Evolutionary conservation across 768 basidiomycete species (phyloP).

Genomic region (Trametes meyenii): DNA sequence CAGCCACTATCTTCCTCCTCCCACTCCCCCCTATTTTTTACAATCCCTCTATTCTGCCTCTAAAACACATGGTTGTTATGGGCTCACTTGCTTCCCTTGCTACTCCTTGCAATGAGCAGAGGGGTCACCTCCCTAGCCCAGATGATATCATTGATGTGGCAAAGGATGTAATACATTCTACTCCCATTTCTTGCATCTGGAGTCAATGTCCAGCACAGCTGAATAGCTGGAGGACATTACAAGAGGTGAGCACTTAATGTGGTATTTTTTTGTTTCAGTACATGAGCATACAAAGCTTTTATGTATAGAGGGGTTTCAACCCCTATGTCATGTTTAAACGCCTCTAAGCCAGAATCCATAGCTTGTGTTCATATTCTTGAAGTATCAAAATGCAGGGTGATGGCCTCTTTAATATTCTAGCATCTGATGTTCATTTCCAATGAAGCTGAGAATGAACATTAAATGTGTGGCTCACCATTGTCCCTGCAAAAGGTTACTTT

Average conservation of each 20-base stretch:
- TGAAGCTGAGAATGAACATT: too few relatives aligned
- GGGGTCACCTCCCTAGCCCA: neutral
- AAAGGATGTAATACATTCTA: constrained; percentile 10
- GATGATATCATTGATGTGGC: constrained; percentile 13
- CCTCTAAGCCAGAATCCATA: too few relatives aligned
- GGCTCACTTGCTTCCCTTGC: neutral
- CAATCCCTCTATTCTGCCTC: too few relatives aligned
- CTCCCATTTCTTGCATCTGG: constrained; percentile 21
- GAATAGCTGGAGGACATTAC: constrained; percentile 23
- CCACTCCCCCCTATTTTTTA: too few relatives aligned
- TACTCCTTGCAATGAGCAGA: neutral
- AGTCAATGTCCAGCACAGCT: constrained; percentile 15
- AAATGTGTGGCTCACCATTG: neutral
- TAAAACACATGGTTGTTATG: neutral
- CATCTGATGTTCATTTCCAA: too few relatives aligned
- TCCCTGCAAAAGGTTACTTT: neutral
- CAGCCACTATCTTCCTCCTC: too few relatives aligned
- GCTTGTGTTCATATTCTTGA: too few relatives aligned
- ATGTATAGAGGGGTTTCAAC: neutral
- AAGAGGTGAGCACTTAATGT: constrained; percentile 18
- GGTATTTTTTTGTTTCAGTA: neutral
- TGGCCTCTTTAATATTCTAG: too few relatives aligned
- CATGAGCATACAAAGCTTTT: neutral
- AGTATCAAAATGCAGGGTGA: too few relatives aligned
- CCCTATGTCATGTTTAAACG: too few relatives aligned